Base-by-base conservation (phyloP, 1,284 basidiomycete species). In the Erythrobasidium hasegawianum region DNA sequence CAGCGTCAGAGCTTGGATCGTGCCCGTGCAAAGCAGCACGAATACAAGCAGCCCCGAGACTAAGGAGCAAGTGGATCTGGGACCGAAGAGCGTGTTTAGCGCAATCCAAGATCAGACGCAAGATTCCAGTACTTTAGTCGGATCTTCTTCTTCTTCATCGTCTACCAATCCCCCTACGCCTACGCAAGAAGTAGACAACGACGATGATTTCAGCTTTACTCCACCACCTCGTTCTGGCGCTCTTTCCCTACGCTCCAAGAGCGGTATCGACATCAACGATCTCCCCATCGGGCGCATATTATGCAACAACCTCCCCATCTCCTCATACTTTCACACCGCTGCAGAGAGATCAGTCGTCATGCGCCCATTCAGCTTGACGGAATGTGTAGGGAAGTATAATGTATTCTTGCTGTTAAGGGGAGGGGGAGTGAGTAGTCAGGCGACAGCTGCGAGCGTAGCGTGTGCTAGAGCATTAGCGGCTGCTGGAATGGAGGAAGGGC, bases 1-100 rank as follows among this genome's bases (percentile, higher is more conserved):
- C 72, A 81, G 86, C 1, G 90, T 92, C 22, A 83, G 91, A 54
- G 92, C 94, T 1, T 98, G 95, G 94, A 86, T 97, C 79, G 88
- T 97, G 60, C 87, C 87, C n/a, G 82, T 85, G 33, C 33, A 33
- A 33, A 33, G 33, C 33, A 33, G 33, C 11, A 33, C 5, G 5
- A 33, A 33, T 33, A 33, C 33, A 33, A 33, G 33, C 11, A 33
- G 33, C 33, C 33, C 33, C 4, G 33, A 33, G 4, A 11, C 33
- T 4, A 33, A 33, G 11, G 33, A 33, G 11, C 5, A 33, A 11
- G 33, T 33, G 33, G 33, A 33, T 33, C 33, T 33, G 11, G 33
- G 33, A 11, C 33, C 33, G 33, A 33, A 33, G 33, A 33, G 33
- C 33, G 33, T 33, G 11, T 33, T 33, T 11, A 11, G 11, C 11